These are phyloP conservation scores for Umbelopsis sp. DNA, from an alignment of 371 early-diverging fungal species.

Conservation along the genomic window DNA sequence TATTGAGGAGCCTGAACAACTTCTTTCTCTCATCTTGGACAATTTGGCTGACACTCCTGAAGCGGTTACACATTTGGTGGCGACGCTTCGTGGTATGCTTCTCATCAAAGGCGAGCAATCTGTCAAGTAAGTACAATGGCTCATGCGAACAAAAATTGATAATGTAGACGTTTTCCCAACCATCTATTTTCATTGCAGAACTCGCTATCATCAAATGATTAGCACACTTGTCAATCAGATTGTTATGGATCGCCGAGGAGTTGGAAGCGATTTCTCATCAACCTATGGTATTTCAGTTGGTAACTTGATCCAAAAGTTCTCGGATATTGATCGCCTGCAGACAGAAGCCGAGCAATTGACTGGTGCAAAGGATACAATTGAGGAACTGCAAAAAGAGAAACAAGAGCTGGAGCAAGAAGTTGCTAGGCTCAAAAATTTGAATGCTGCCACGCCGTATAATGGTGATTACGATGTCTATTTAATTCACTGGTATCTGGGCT, in stretches of 20 bases:
- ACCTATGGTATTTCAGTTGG: constrained; percentile 39
- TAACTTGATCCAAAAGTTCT: constrained; percentile 67
- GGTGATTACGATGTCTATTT: not conserved
- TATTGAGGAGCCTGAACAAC: constrained; percentile 64
- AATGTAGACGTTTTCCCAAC: constrained; percentile 15
- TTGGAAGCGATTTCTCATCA: constrained; percentile 54
- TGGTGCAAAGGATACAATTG: constrained; percentile 43
- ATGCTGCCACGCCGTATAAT: constrained; percentile 6
- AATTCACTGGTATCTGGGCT: not conserved
- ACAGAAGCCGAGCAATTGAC: constrained; percentile 40
- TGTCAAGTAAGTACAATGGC: constrained; percentile 36
- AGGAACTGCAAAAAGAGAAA: constrained; percentile 46
- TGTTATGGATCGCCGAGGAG: constrained; percentile 76
- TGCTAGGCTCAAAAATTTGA: not conserved
- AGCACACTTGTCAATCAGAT: constrained; percentile 80
- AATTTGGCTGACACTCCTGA: constrained; percentile 64
- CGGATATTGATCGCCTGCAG: constrained; percentile 69
- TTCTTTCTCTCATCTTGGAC: constrained; percentile 68
- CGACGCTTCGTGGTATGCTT: constrained; percentile 70
- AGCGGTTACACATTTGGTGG: constrained; percentile 68
- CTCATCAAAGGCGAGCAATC: constrained; percentile 73
- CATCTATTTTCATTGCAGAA: constrained; percentile 33
- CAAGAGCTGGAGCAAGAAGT: constrained; percentile 35
- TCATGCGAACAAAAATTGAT: not conserved
- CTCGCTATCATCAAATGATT: constrained; percentile 77